A percentile compares a stretch with the other conserved stretches of the same genome.
Conservation (phyloP, 163 green algal genomes). For the Prototheca wickerhamii region DNA sequence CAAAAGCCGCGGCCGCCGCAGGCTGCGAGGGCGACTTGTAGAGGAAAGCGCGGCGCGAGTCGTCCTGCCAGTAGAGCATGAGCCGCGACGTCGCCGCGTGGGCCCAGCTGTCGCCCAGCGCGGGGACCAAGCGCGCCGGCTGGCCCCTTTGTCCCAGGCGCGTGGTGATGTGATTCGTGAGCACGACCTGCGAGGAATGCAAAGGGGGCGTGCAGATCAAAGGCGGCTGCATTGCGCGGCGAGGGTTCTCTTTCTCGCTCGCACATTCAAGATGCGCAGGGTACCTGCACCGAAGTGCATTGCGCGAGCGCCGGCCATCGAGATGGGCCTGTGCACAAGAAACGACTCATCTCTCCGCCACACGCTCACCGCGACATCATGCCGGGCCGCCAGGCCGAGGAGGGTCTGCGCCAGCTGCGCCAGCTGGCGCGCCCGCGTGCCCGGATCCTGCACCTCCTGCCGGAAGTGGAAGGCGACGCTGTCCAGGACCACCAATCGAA, state of each 20-base stretch:
- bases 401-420: conserved; percentile 67
- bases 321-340: too few species aligned
- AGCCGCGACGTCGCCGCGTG: conserved; percentile 74
- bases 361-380: conserved; percentile 56
- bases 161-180: conserved; percentile 81
- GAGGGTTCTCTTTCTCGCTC: too few species aligned
- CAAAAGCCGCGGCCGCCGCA: conserved; percentile 32
- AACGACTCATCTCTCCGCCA: background rate
- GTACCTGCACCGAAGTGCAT: too few species aligned
- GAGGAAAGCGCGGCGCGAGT: conserved; percentile 42
- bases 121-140: conserved; percentile 40
- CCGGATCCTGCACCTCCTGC: conserved; percentile 70
- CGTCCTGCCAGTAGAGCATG: conserved; percentile 73
- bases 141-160: conserved; percentile 27
- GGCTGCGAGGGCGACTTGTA: conserved; percentile 61
- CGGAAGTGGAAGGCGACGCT: conserved; percentile 87
- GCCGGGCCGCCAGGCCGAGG: conserved; percentile 51
- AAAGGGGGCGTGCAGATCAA: background rate
- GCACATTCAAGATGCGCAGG: too few species aligned
- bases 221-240: background rate
- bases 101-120: conserved; percentile 76
- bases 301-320: too few species aligned
- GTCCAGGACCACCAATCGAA: conserved; percentile 72
- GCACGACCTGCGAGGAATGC: conserved; percentile 50
- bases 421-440: conserved; percentile 56